phyloP scores from a whole-genome alignment of 2,329 filamentous ascomycete genomes.

The Fusarium albosuccineum region DNA sequence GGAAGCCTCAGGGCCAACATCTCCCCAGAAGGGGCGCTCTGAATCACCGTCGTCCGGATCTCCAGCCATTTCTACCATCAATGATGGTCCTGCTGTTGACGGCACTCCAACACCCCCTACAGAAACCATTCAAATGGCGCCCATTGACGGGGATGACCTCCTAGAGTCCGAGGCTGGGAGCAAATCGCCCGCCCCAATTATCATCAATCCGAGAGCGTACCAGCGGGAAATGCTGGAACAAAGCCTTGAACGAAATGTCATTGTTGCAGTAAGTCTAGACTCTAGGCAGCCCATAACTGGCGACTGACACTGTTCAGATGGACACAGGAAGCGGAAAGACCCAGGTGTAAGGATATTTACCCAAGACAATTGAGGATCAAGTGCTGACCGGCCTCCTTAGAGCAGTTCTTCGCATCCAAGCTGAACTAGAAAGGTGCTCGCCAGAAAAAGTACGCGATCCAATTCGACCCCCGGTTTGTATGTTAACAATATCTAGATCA shows the following conservation, averaged over 20 bases:
- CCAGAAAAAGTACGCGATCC: slow-evolving; percentile 70
- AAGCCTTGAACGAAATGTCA: slow-evolving; percentile 77
- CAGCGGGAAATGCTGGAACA: slow-evolving; percentile 82
- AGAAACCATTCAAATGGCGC: slow-evolving; percentile 34
- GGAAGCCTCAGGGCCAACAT: neutral
- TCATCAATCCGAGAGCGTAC: slow-evolving; percentile 70
- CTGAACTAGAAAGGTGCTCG: slow-evolving; percentile 69
- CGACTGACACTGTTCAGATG: slow-evolving; percentile 67
- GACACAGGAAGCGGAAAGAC: slow-evolving; percentile 86
- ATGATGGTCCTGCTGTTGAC: neutral
- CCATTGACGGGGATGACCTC: neutral
- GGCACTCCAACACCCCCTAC: slow-evolving; percentile 9
- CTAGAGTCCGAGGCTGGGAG: neutral
- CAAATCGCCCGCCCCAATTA: slow-evolving; percentile 22
- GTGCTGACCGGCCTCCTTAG: slow-evolving; percentile 54
- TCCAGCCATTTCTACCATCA: neutral
- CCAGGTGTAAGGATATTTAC: slow-evolving; percentile 69
- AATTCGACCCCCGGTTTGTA: neutral
- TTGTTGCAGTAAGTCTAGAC: slow-evolving; percentile 70
- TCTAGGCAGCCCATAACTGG: neutral
- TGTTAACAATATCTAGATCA: slow-evolving; percentile 57
- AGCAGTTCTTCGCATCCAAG: slow-evolving; percentile 75
- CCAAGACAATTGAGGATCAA: neutral
- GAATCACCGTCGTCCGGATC: slow-evolving; percentile 20
- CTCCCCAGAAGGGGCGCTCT: slow-evolving; percentile 10